A percentile compares a stretch with the other conserved stretches of the same genome.
phyloP scores from a whole-genome alignment of 257 asterid genomes.

The Solanum phureja region DNA sequence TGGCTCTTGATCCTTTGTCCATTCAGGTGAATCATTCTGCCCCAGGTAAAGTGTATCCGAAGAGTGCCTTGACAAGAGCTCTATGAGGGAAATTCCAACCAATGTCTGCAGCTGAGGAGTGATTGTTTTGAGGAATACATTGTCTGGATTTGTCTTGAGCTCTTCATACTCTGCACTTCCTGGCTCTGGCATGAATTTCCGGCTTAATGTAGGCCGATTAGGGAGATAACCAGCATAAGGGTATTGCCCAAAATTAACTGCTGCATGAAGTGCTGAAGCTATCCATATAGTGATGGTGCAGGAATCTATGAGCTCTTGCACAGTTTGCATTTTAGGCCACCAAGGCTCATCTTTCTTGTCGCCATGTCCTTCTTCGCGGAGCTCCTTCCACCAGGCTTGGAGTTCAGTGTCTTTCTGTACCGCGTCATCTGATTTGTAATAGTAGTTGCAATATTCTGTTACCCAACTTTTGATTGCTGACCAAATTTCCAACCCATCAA shows the following conservation, averaged over 20 bases:
- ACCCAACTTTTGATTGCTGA: conserved; percentile 71
- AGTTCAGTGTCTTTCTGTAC: conserved; percentile 46
- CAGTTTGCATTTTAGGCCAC: conserved; percentile 74
- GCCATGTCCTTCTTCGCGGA: conserved; percentile 55
- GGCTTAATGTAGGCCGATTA: conserved; percentile 58
- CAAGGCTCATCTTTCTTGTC: conserved; percentile 63
- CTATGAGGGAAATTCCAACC: conserved; percentile 58
- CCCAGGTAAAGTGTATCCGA: conserved; percentile 61
- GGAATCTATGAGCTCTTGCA: conserved; percentile 40
- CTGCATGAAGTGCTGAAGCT: conserved; percentile 81
- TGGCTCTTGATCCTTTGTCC: conserved; percentile 52
- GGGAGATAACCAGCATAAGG: conserved; percentile 68
- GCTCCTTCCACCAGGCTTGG: conserved; percentile 84
- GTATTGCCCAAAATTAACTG: conserved; percentile 64
- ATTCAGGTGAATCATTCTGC: conserved; percentile 21
- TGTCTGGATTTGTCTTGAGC: conserved; percentile 47
- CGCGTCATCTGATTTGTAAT: conserved; percentile 40
- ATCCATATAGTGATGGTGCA: conserved; percentile 77
- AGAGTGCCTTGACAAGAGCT: conserved; percentile 59
- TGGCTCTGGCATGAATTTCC: conserved; percentile 53
- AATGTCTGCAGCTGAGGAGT: conserved; percentile 46
- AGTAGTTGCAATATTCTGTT: conserved; percentile 46
- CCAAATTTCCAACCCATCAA: conserved; percentile 81
- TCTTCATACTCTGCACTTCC: conserved; percentile 55
- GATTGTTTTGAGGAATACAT: conserved; percentile 46